Base-by-base conservation (phyloP, 306 rosid genomes). In the Lagenaria siceraria region DNA sequence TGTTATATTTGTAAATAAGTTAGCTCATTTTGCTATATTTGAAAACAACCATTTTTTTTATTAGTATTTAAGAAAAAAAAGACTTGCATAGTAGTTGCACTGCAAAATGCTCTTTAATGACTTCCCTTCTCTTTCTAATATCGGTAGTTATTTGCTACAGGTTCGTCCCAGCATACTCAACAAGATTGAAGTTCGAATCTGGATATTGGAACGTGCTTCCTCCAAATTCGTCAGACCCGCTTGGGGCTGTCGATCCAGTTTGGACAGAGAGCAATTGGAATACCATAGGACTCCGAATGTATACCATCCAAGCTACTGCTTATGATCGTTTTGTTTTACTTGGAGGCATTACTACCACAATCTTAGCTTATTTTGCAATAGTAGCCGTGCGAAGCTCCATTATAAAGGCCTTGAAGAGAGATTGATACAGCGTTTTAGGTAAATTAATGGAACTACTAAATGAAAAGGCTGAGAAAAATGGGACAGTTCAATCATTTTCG, bases 201-300 rank as follows among this genome's bases (percentile, higher is more conserved):
- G 97, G 89, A 75, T 78, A 48, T 53, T 94, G 98, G 98, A 80
- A 18, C 78, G 88, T 93, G 74, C 77, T 94, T 84, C 88, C 97
- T 80, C 80, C 91, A 36, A 87, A 88, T 85, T 82, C 92, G 73
- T 86, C 96, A 12, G 98, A 88, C 35, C 83, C 81, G 35, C 87
- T 94, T 94, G 97, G 89, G 68, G 75, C 66, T 53, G 81, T 85
- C 74, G 98, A 94, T 60, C 87, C 94, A 49, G 86, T 94, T 82
- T 94, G 98, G 98, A 90, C 97, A 22, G 98, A 93, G 82, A 94
- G 98, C 84, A 91, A 94, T 81, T 94, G 98, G 98, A 87, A 91
- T 84, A 56, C 87, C 25, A 85, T 90, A 27, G 93, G 96, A 38
- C 84, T 91, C 52, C 93, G 93, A 49, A 79, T 91, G 66, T 94